These are phyloP conservation scores for Lantana camara DNA, from an alignment of 257 asterid species.

Conservation along the genomic window DNA sequence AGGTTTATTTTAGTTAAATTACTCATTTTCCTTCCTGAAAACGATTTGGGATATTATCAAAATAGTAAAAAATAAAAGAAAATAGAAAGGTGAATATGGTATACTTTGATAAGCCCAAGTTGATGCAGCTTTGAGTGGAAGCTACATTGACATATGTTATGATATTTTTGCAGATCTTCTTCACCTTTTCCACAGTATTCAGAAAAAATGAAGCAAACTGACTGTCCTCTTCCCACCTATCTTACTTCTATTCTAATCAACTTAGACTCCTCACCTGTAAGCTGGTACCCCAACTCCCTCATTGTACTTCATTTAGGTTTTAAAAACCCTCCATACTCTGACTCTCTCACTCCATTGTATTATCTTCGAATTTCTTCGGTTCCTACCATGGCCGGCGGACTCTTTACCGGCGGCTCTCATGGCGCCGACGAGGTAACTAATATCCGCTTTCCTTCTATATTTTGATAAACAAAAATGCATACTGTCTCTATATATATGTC, in stretches of 20 bases:
- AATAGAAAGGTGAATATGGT: neutral
- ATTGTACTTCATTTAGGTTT: neutral
- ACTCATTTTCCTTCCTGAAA: too few species aligned
- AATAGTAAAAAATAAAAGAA: neutral
- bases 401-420: conserved; percentile 57
- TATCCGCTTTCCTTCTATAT: neutral
- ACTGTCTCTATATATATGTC: neutral
- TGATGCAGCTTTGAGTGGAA: conserved; percentile 31
- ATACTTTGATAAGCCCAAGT: neutral
- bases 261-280: conserved; percentile 58
- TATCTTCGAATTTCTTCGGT: neutral
- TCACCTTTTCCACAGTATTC: conserved; percentile 19
- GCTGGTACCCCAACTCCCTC: conserved; percentile 39
- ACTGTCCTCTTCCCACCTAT: conserved; percentile 55
- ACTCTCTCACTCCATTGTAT: neutral
- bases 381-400: conserved; percentile 55
- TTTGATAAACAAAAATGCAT: neutral
- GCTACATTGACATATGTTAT: conserved; percentile 16
- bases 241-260: conserved; percentile 71
- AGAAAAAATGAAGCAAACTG: conserved; percentile 45
- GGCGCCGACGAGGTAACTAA: conserved; percentile 46
- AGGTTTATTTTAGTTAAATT: too few species aligned
- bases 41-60: too few species aligned
- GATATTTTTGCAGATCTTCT: neutral
- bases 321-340: conserved; percentile 33